A percentile compares a stretch with the other conserved stretches of the same genome.
Evolutionary conservation across 495 filamentous ascomycete species (phyloP).

Genomic region (Lentithecium fluviatile): DNA sequence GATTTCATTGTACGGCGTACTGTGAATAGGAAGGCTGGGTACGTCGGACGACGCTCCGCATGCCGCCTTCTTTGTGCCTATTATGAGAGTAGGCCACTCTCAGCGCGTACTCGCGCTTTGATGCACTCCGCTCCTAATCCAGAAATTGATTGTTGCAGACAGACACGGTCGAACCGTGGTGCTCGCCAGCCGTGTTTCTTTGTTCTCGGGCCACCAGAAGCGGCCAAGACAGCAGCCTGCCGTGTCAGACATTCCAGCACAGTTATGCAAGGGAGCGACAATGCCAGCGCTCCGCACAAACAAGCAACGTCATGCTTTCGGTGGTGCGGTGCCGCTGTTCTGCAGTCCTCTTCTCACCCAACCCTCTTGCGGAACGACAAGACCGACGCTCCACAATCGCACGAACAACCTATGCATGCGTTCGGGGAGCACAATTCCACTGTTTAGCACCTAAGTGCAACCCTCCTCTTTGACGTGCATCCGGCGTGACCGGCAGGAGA

Average conservation of each 20-base stretch:
- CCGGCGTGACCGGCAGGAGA: neutral
- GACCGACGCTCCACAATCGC: too few relatives aligned
- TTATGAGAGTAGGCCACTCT: constrained; percentile 15
- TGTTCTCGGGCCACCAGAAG: constrained; percentile 21
- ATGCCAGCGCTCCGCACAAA: constrained; percentile 17
- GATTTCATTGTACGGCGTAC: constrained; percentile 34
- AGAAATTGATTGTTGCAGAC: constrained; percentile 33
- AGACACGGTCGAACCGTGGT: constrained; percentile 22
- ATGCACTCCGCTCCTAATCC: constrained; percentile 10
- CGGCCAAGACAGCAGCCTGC: constrained; percentile 28
- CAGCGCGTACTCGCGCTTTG: constrained; percentile 15
- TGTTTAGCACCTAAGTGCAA: constrained; percentile 4
- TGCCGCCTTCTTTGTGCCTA: constrained; percentile 30
- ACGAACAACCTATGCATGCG: too few relatives aligned
- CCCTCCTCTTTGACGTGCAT: constrained; percentile 6
- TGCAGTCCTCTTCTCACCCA: too few relatives aligned
- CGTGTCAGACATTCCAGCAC: constrained; percentile 34
- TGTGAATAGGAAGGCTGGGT: constrained; percentile 19
- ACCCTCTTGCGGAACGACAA: too few relatives aligned
- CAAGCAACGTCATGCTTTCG: constrained; percentile 12
- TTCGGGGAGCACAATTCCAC: too few relatives aligned
- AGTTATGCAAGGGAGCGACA: constrained; percentile 34
- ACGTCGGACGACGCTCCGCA: constrained; percentile 13
- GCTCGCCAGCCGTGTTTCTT: constrained; percentile 27
- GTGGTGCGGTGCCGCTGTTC: constrained; percentile 3